Evolutionary conservation across 225 moss, liverwort and hornwort species (phyloP).

Genomic region (Lunularia cruciata): DNA sequence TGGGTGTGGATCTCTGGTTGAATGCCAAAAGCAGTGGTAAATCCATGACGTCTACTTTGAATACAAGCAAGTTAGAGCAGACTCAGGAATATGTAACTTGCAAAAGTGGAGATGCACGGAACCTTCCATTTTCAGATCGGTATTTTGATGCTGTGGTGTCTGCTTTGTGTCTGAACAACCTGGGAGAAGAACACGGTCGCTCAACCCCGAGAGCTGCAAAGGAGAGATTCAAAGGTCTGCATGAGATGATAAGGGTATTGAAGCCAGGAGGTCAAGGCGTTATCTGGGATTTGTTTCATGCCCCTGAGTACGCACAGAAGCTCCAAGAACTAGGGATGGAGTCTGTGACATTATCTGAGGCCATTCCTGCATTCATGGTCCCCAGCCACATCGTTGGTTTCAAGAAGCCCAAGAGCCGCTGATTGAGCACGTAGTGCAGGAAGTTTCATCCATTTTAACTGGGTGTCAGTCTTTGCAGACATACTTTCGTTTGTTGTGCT

Average conservation of each 20-base stretch:
- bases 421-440: background rate
- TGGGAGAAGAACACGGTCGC: conserved; percentile 45
- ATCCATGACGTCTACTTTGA: conserved; percentile 43
- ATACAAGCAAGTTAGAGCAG: conserved; percentile 40
- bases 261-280: conserved; percentile 50
- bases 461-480: background rate
- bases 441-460: background rate
- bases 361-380: conserved; percentile 46
- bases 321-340: conserved; percentile 49
- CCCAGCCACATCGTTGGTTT: conserved; percentile 42
- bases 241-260: conserved; percentile 47
- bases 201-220: conserved; percentile 28
- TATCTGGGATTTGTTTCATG: conserved; percentile 45
- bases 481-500: background rate
- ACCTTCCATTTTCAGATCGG: conserved; percentile 41
- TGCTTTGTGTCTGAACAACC: conserved; percentile 39
- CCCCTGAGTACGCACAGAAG: conserved; percentile 37
- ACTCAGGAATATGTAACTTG: conserved; percentile 55
- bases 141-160: conserved; percentile 51
- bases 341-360: conserved; percentile 33
- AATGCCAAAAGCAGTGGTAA: conserved; percentile 24
- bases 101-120: conserved; percentile 52
- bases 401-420: conserved; percentile 33
- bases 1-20: conserved; percentile 58
- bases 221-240: conserved; percentile 36